Evolutionary conservation across 352 stramenopile species (phyloP).

Genomic region (Thalassiosira sp.): DNA sequence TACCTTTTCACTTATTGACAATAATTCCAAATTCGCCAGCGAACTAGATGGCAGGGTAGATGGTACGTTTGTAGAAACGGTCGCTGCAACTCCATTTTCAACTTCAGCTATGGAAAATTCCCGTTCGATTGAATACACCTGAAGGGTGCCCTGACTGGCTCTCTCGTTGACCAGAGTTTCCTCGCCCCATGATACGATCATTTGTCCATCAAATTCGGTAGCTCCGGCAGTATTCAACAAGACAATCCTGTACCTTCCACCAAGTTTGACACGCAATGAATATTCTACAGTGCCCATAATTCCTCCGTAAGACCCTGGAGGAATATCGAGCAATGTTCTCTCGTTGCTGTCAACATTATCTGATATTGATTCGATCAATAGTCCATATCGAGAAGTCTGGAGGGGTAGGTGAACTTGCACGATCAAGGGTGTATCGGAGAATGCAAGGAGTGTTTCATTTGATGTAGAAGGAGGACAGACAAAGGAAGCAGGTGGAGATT

Average conservation of each 20-base stretch:
- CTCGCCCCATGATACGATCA: constrained; percentile 13
- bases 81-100: no score
- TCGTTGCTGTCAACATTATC: not conserved
- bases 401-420: constrained; percentile 7
- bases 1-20: not conserved
- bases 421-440: constrained; percentile 5
- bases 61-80: no score
- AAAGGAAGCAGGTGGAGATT: constrained; percentile 16
- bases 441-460: not conserved
- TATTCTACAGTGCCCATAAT: not conserved
- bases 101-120: constrained; percentile 10
- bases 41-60: not conserved
- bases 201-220: not conserved
- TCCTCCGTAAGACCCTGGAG: not conserved
- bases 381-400: not conserved
- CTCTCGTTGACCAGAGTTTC: constrained; percentile 18
- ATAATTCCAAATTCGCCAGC: not conserved
- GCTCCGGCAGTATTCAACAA: constrained; percentile 12
- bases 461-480: constrained; percentile 10
- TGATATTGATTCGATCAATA: constrained; percentile 26
- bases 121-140: constrained; percentile 26
- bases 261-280: constrained; percentile 11
- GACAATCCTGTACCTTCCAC: constrained; percentile 16
- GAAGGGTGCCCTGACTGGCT: constrained; percentile 11
- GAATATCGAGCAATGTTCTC: constrained; percentile 3